phyloP scores from a whole-genome alignment of 1,139 yeast genomes.

The Sugiyamaella xylanicola region DNA sequence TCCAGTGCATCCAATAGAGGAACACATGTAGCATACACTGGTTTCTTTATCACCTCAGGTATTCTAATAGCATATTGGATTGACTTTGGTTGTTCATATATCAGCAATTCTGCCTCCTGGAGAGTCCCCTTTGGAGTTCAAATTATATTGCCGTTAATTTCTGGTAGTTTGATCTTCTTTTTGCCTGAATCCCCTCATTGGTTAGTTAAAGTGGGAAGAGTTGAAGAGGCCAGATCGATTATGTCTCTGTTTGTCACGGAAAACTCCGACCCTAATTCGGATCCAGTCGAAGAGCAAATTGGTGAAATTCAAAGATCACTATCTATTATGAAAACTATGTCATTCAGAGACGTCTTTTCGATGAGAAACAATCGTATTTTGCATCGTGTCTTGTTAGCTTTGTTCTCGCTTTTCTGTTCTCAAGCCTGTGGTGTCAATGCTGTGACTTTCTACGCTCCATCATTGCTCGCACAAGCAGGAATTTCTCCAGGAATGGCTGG shows the following conservation, averaged over 20 bases:
- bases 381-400: slow-evolving; percentile 51
- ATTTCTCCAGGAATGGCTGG: slow-evolving; percentile 46
- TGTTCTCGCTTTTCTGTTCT: slow-evolving; percentile 59
- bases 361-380: slow-evolving; percentile 50
- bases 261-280: slow-evolving; percentile 42
- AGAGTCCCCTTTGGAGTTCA: slow-evolving; percentile 48
- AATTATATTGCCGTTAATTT: slow-evolving; percentile 26
- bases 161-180: slow-evolving; percentile 27
- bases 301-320: slow-evolving; percentile 32
- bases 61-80: slow-evolving; percentile 73
- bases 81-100: slow-evolving; percentile 53
- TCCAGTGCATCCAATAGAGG: slow-evolving; percentile 74
- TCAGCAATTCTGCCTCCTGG: slow-evolving; percentile 52
- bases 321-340: slow-evolving; percentile 24
- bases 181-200: slow-evolving; percentile 55
- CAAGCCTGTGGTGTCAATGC: slow-evolving; percentile 73
- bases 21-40: slow-evolving; percentile 65
- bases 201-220: slow-evolving; percentile 46
- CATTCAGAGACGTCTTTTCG: slow-evolving; percentile 32
- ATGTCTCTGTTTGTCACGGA: slow-evolving; percentile 41
- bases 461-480: slow-evolving; percentile 48
- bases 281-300: slow-evolving; percentile 38
- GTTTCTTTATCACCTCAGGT: slow-evolving; percentile 70
- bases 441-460: slow-evolving; percentile 44
- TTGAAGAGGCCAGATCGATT: slow-evolving; percentile 52